Evolutionary conservation across 768 basidiomycete genomes (phyloP), one percentile per base, ranked within the genome.

Genomic region (Collybia sordida): DNA sequence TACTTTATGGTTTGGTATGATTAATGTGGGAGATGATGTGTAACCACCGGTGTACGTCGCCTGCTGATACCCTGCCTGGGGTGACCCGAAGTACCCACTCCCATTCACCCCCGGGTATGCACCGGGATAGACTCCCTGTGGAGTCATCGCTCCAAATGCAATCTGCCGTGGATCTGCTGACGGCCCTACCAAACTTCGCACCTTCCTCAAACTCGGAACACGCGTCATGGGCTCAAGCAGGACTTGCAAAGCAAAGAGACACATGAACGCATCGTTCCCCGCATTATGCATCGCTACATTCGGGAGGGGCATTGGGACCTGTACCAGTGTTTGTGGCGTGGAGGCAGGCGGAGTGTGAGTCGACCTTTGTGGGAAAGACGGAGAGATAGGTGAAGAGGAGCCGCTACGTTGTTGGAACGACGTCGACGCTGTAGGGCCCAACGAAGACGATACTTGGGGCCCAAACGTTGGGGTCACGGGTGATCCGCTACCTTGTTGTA

Each of bases 231-330:
- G 85, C 46, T 86, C 84, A 11, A 89, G 64, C 34, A 93, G 75
- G 58, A 80, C 71, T 59, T 93, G 90, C 24, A 92, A 71, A 11
- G 74, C 80, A 36, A 87, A 80, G 23, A 93, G 76, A 44, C 72
- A 69, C 72, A 87, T 72, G 59, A 88, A 81, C 3, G 90, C 86
- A 53, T 89, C 85, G 63, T 93, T 93, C 12, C 90, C 90, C n/a
- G 90, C 71, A 59, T 91, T 90, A 63, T 87, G 81, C 51, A 86
- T 61, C 12, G 65, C 61, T 50, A 79, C 81, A 48, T 70, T 65
- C 14, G 68, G 75, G 17, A 76, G 63, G 23, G 56, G 50, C 19
- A 67, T 42, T n/a, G 64, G 61, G 52, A 40, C 25, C n/a, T 27
- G n/a, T 31, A 14, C 9, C 9, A 11, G 31, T 3, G 14, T 31